Percentiles rank a stretch among this genome's conserved stretches.
phyloP scores from a whole-genome alignment of 2,329 filamentous ascomycete species.

The Fusarium oxysporum region DNA sequence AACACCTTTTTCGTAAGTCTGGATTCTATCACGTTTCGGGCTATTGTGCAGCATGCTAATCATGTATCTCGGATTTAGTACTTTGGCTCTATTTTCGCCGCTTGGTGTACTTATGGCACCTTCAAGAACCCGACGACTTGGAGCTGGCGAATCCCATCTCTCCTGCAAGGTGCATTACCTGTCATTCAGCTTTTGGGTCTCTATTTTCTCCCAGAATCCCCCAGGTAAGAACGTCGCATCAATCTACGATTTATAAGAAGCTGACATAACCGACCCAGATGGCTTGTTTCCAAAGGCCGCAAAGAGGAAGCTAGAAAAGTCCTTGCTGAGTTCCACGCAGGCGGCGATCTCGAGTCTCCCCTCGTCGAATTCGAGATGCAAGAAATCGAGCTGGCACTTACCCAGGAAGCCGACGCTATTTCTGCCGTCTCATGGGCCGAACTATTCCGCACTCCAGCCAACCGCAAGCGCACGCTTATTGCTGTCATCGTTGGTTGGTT shows the following conservation, averaged over 20 bases:
- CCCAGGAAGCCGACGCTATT: conserved; percentile 46
- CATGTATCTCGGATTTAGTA: conserved; percentile 6
- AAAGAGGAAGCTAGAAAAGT: conserved; percentile 51
- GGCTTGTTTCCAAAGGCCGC: conserved; percentile 49
- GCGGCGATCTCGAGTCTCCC: conserved; percentile 53
- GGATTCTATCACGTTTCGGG: fast-evolving
- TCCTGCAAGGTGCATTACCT: conserved; percentile 38
- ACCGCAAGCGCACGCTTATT: conserved; percentile 43
- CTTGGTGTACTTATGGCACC: conserved; percentile 46
- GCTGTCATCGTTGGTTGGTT: conserved; percentile 31
- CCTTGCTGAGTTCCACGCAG: conserved; percentile 55
- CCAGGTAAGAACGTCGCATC: not conserved
- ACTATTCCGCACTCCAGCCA: conserved; percentile 52
- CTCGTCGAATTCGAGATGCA: conserved; percentile 56
- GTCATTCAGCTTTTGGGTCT: conserved; percentile 37
- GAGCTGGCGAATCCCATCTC: conserved; percentile 45
- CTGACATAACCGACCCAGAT: not conserved
- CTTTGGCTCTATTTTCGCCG: conserved; percentile 45
- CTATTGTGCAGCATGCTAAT: fast-evolving
- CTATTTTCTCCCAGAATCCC: conserved; percentile 45
- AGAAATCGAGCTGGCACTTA: conserved; percentile 54
- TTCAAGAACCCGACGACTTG: conserved; percentile 33
- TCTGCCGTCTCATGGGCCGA: conserved; percentile 53
- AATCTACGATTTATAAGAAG: fast-evolving
- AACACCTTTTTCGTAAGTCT: conserved; percentile 47